Evolutionary conservation across 768 basidiomycete species (phyloP), one percentile per base, ranked within the genome.

Genomic region (Tylopilus balloui): DNA sequence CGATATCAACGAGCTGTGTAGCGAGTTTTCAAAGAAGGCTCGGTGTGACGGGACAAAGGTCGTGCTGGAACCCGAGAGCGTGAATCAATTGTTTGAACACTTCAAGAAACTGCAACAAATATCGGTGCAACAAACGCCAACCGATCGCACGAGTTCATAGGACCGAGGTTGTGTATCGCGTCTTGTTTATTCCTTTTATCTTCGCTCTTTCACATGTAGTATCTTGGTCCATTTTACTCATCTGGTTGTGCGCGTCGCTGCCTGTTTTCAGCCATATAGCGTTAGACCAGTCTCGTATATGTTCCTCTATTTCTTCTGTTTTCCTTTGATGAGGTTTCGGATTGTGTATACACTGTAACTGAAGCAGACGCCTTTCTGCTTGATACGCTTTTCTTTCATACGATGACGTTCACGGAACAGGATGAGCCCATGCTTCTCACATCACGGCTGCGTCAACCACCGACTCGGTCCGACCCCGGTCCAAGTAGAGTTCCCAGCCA

Each of bases 21-120:
- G 79, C 7, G 86, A 91, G 66, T 89, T 92, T 61, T 78, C 87
- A 39, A 78, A 68, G 61, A 92, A 92, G 71, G 90, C 90, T 40
- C 76, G 80, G 38, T 92, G 90, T 60, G 89, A 91, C 52, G 90
- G 90, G 31, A 81, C 81, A 23, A 88, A 87, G 70, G 85, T 90
- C 32, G 89, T 91, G 17, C 67, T 92, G 41, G 86, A 79, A 52
- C 73, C 75, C 6, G 65, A 71, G 50, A 67, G 73, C 31, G 70
- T 77, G 50, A 67, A 65, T 44, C 68, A 72, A 34, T 65, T 78
- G 42, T 67, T 78, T 52, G 73, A 76, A 55, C 68, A 59, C 41
- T 68, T 78, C 35, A 62, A 69, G 47, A 67, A 67, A 46, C 34
- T 45, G 31, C 47, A 51, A 39, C 52, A 54, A 42, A 35, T 54